Percentiles rank a stretch among this genome's conserved stretches.
Conservation (phyloP, 1,284 basidiomycete species). For the Athelia psychrophila region DNA sequence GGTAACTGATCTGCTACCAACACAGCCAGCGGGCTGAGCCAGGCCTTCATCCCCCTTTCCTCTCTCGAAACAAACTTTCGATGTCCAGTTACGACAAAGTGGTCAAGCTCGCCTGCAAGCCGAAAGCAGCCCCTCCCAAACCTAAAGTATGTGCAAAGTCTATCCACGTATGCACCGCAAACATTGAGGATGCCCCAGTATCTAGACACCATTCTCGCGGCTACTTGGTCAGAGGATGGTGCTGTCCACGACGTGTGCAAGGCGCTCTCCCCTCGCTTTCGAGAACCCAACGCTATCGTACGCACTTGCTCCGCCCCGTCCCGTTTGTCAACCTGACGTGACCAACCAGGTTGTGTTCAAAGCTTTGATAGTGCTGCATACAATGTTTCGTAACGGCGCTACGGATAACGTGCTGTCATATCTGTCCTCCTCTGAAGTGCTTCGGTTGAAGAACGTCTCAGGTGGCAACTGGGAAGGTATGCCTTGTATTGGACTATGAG, state of each 20-base stretch:
- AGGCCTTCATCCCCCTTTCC: too few relatives aligned
- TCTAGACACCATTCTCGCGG: conserved; percentile 89
- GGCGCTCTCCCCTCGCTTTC: conserved; percentile 78
- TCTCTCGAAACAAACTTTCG: too few relatives aligned
- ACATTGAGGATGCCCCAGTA: conserved; percentile 44
- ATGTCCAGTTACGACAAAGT: conserved; percentile 85
- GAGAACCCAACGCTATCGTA: conserved; percentile 89
- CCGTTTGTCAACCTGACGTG: conserved; percentile 3
- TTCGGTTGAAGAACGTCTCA: conserved; percentile 78
- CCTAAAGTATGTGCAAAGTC: conserved; percentile 61
- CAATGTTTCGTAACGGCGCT: conserved; percentile 91
- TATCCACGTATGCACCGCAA: not conserved
- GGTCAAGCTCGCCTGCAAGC: conserved; percentile 91
- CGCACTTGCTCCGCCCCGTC: conserved; percentile 25
- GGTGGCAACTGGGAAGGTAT: conserved; percentile 80
- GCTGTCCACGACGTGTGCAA: conserved; percentile 90
- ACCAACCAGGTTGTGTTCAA: conserved; percentile 86
- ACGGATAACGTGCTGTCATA: conserved; percentile 89
- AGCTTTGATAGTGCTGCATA: conserved; percentile 91
- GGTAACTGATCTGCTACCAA: not conserved
- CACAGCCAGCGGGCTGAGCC: not conserved
- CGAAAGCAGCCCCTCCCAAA: conserved; percentile 92
- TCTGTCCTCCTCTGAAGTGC: conserved; percentile 75
- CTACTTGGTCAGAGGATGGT: conserved; percentile 92
- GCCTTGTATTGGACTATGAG: conserved; percentile 10